Evolutionary conservation across 2,329 filamentous ascomycete genomes (phyloP).

Genomic region (Ramularia endophylla): DNA sequence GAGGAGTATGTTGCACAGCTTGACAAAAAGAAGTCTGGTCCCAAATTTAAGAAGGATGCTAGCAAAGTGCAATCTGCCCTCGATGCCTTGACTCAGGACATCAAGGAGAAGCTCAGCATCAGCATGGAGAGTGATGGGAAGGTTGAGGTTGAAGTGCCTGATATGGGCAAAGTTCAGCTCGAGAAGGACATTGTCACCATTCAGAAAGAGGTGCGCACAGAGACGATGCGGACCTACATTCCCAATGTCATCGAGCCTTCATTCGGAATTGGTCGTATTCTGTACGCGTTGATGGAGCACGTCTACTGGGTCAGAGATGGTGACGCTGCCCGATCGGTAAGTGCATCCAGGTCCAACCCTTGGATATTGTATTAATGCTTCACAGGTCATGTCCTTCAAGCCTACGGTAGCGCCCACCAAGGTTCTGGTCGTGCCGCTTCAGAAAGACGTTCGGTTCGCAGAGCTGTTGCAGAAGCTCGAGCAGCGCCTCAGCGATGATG

Average conservation of each 20-base stretch:
- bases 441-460: constrained; percentile 71
- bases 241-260: constrained; percentile 87
- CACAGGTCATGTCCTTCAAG: constrained; percentile 68
- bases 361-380: too few relatives aligned
- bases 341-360: constrained; percentile 35
- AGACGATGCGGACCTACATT: constrained; percentile 84
- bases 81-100: constrained; percentile 67
- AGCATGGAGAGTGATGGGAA: constrained; percentile 68
- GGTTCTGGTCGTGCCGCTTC: constrained; percentile 86
- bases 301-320: constrained; percentile 85
- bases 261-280: constrained; percentile 91
- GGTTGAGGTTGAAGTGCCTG: constrained; percentile 68
- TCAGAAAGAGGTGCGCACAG: constrained; percentile 73
- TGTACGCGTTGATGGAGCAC: constrained; percentile 92
- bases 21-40: constrained; percentile 94
- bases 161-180: constrained; percentile 72
- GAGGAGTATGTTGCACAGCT: constrained; percentile 86
- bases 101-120: constrained; percentile 73
- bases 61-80: constrained; percentile 79
- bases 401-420: constrained; percentile 84
- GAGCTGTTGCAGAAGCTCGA: constrained; percentile 70
- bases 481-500: constrained; percentile 66
- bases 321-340: constrained; percentile 80
- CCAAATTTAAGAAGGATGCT: constrained; percentile 89
- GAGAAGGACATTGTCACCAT: constrained; percentile 74